Evolutionary conservation across 2,329 filamentous ascomycete species (phyloP).

Genomic region (Fusarium sp.): DNA sequence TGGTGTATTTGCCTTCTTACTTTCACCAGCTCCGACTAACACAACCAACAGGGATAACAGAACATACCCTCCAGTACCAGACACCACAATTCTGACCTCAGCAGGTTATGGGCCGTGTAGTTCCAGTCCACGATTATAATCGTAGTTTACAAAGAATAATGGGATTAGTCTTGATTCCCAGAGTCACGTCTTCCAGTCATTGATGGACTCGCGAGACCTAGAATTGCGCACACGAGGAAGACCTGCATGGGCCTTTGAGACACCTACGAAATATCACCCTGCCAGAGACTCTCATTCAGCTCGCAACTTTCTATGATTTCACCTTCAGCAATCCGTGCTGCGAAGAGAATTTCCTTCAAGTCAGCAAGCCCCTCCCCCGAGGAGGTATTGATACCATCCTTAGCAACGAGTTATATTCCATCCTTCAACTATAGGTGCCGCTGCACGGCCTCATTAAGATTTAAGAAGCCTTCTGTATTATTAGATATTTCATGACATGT

Average conservation of each 20-base stretch:
- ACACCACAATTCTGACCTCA: not conserved
- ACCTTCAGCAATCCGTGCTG: not conserved
- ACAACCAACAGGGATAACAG: not conserved
- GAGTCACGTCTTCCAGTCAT: not conserved
- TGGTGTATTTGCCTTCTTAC: not conserved
- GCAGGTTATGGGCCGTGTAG: rapidly evolving
- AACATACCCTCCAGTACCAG: too few relatives aligned
- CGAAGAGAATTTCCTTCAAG: not conserved
- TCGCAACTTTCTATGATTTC: rapidly evolving
- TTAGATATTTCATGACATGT: rapidly evolving
- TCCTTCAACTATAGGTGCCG: not conserved
- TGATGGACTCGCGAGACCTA: not conserved
- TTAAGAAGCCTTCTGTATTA: rapidly evolving
- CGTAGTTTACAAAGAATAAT: rapidly evolving
- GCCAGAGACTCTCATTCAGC: too few relatives aligned
- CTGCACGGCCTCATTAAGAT: rapidly evolving
- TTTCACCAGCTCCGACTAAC: not conserved
- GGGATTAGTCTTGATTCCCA: not conserved
- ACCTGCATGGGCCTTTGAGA: not conserved
- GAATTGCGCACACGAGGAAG: not conserved
- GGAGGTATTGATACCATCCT: not conserved
- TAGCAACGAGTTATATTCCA: not conserved
- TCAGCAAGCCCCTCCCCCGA: not conserved
- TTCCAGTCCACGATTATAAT: too few relatives aligned
- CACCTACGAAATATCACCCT: not conserved